Evolutionary conservation across 2,329 filamentous ascomycete species (phyloP).

Genomic region (Alternaria incomplexa): DNA sequence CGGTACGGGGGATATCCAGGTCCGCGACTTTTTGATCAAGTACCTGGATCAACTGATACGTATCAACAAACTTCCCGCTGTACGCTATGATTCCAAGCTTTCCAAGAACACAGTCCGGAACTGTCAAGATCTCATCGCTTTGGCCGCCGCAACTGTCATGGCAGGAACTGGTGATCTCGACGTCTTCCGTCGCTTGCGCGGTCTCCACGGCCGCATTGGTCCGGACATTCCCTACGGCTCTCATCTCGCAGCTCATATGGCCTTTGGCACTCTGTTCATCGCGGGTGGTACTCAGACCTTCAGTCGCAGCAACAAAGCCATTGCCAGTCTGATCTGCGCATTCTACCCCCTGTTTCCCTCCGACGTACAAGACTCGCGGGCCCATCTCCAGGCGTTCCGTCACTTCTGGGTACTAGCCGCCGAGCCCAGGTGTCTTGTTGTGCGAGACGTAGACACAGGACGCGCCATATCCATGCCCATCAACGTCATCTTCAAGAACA

Average conservation of each 20-base stretch:
- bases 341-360: constrained; percentile 95
- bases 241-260: constrained; percentile 90
- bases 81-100: constrained; percentile 81
- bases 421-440: constrained; percentile 85
- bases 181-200: constrained; percentile 82
- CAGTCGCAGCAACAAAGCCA: constrained; percentile 83
- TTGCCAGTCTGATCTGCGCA: constrained; percentile 83
- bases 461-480: constrained; percentile 78
- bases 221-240: constrained; percentile 88
- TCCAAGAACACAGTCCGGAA: constrained; percentile 83
- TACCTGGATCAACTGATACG: constrained; percentile 88
- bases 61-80: constrained; percentile 68
- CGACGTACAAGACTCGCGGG: constrained; percentile 89
- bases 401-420: constrained; percentile 97
- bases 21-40: constrained; percentile 80
- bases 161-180: constrained; percentile 89
- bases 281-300: constrained; percentile 93
- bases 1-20: constrained; percentile 63
- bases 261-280: constrained; percentile 87
- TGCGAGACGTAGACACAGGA: constrained; percentile 84
- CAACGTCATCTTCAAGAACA: constrained; percentile 63
- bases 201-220: constrained; percentile 86
- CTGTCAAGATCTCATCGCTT: constrained; percentile 85
- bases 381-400: constrained; percentile 92
- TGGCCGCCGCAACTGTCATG: constrained; percentile 89